These are phyloP conservation scores for Colletotrichum tabaci DNA, from an alignment of 2,329 filamentous ascomycete genomes.

Conservation along the genomic window DNA sequence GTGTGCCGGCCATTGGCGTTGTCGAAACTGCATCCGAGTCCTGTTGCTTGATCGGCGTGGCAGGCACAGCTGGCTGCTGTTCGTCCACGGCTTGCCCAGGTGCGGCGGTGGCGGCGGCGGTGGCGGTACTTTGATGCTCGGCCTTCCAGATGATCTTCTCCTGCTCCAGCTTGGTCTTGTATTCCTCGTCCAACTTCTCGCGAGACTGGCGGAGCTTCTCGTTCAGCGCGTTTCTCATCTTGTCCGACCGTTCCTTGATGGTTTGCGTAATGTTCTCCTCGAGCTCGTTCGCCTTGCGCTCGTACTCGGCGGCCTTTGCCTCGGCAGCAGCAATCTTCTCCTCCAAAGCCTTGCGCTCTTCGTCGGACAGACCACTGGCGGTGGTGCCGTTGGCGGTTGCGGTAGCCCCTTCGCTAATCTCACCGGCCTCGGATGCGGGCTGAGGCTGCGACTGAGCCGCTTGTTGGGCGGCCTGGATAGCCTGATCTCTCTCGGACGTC, in stretches of 20 bases:
- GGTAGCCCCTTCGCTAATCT: not conserved
- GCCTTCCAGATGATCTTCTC: constrained; percentile 75
- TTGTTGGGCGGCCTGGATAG: constrained; percentile 57
- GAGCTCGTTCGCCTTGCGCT: constrained; percentile 74
- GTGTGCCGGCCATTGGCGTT: constrained; percentile 52
- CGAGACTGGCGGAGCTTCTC: constrained; percentile 80
- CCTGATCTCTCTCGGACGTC: constrained; percentile 76
- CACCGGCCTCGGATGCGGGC: constrained; percentile 22
- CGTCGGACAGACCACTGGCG: constrained; percentile 61
- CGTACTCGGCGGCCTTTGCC: constrained; percentile 74
- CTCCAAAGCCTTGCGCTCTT: constrained; percentile 74
- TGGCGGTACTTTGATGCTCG: constrained; percentile 58
- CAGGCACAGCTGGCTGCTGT: constrained; percentile 46
- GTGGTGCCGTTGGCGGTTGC: constrained; percentile 35
- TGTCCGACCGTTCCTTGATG: constrained; percentile 76
- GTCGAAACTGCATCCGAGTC: constrained; percentile 51
- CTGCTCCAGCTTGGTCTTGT: constrained; percentile 73
- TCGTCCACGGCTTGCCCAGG: constrained; percentile 43
- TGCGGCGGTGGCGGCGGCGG: constrained; percentile 37
- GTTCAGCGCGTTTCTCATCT: constrained; percentile 78
- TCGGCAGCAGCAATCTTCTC: constrained; percentile 71
- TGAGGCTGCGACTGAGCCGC: constrained; percentile 43
- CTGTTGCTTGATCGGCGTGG: constrained; percentile 59
- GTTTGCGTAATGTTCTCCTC: constrained; percentile 74
- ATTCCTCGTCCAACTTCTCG: constrained; percentile 60